Evolutionary conservation across 495 filamentous ascomycete species (phyloP), one percentile per base, ranked within the genome.

Genomic region (Aspergillus leporis): DNA sequence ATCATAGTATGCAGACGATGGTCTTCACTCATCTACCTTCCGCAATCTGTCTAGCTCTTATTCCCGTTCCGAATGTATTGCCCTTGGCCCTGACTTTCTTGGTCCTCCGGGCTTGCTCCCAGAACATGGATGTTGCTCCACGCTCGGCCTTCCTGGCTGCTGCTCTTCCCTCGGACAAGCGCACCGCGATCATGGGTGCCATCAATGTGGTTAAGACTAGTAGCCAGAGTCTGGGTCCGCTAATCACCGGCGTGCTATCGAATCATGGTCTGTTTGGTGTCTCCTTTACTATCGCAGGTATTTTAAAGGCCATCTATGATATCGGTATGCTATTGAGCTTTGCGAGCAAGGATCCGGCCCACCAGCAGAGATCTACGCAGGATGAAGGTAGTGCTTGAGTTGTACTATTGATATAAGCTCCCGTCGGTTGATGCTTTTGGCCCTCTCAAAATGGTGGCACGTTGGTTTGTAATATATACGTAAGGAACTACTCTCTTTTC

Each of bases 21-120:
- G 89, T 93, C 30, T 91, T 91, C 64, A 92, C 90, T 2, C 90
- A 94, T 64, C 80, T 90, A 8, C 91, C 91, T 0, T 91, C 88
- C 1, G 82, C 90, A 8, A 74, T 92, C 47, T 87, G 88, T 56
- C 83, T 94, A 1, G 74, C 85, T 12, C 65, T 93, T 28, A 87
- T 95, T 53, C 85, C 89, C 0, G 62, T 89, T 16, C 84, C 87
- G 1, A 67, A 69, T 30, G 74, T 70, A 25, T 73, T 87, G 14
- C 78, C 76, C 25, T 58, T 89, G 21, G 76, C 86, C 3, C 77
- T 88, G 46, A 79, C 76, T 3, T 83, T 93, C 45, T 75, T 93
- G 14, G 72, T 91, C 30, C 73, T 93, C n/a, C 83, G 91, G 12
- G 81, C 88, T 0, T 84, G 83, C 40, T 78, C 86, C 10, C 85